Evolutionary conservation across 1,139 yeast genomes (phyloP), one percentile per base, ranked within the genome.

Genomic region (Candida frijolesensis): DNA sequence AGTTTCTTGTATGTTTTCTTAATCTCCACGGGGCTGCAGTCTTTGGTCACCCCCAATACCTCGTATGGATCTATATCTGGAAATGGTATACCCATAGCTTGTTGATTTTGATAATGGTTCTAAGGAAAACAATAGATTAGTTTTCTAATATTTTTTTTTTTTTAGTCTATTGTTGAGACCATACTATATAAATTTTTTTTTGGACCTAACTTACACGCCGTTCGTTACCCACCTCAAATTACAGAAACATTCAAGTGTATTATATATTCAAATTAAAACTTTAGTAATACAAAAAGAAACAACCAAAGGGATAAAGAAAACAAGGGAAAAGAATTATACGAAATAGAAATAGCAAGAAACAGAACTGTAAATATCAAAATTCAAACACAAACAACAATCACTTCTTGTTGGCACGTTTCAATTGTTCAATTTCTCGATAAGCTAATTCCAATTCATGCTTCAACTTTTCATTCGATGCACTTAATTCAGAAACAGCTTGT

Each of bases 351-450:
- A 37, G 15, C 4, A 19, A 32, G 4, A 32, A 11, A 32, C 2
- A 32, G 22, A 32, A 32, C 2, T 2, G 7, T 32, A 32, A 9
- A 25, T 25, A 25, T 25, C 29, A 34, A n/a, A n/a, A n/a, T n/a
- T 14, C 6, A 14, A 34, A 19, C 4, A 6, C 15, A 12, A 11
- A 10, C 2, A 15, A 34, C 4, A n/a, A n/a, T 45, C 38, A 37
- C 15, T 45, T 45, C 30, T 49, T 48, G 44, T 51, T 47, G 51
- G 38, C 42, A 29, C 57, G 82, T 76, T 90, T 89, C 84, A 92
- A 87, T 56, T 80, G 85, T 64, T 90, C 97, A 51, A 88, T 84
- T 64, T 92, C 97, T 59, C 96, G 80, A 78, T 94, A 92, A n/a
- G 97, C 96, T 62, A 90, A 84, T 59, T 89, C 96, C 62, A 54